These are phyloP conservation scores for Haberlea rhodopensis DNA, from an alignment of 257 asterid species.

Conservation along the genomic window DNA sequence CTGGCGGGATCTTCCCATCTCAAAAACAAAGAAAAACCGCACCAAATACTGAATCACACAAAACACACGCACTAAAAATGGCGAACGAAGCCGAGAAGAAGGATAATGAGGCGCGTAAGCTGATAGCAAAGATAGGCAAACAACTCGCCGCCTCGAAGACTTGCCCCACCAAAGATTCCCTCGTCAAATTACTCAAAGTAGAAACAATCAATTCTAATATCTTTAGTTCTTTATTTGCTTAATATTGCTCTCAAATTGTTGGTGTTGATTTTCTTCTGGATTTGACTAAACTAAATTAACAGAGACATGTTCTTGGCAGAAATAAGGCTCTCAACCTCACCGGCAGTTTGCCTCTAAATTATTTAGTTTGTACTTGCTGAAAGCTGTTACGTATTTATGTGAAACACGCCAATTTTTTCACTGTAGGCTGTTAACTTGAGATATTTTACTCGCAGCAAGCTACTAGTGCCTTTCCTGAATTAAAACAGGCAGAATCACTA, in stretches of 20 bases:
- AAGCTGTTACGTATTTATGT: background rate
- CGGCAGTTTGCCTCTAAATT: no score
- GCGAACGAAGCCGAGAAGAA: slow-evolving; percentile 37
- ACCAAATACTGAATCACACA: slow-evolving; percentile 8
- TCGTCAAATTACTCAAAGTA: slow-evolving; percentile 66
- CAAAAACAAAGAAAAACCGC: no score
- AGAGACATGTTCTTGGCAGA: background rate
- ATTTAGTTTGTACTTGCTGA: background rate
- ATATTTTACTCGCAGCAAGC: slow-evolving; percentile 54
- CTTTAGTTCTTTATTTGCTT: background rate
- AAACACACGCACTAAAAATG: slow-evolving; percentile 41
- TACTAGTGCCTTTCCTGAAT: slow-evolving; percentile 45
- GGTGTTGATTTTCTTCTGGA: background rate
- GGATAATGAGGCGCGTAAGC: slow-evolving; percentile 37
- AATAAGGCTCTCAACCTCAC: no score
- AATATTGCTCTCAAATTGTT: no score
- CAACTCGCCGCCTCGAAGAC: slow-evolving; percentile 42
- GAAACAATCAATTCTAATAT: background rate
- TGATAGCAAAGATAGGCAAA: slow-evolving; percentile 45
- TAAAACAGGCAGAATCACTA: slow-evolving; percentile 52
- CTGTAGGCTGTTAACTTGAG: slow-evolving; percentile 21
- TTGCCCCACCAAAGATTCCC: slow-evolving; percentile 57
- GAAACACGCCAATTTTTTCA: slow-evolving; percentile 1
- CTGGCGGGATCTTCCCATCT: background rate
- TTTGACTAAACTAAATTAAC: background rate